These are phyloP conservation scores for Endothia cerciana DNA, from an alignment of 2,329 filamentous ascomycete genomes.

Conservation along the genomic window DNA sequence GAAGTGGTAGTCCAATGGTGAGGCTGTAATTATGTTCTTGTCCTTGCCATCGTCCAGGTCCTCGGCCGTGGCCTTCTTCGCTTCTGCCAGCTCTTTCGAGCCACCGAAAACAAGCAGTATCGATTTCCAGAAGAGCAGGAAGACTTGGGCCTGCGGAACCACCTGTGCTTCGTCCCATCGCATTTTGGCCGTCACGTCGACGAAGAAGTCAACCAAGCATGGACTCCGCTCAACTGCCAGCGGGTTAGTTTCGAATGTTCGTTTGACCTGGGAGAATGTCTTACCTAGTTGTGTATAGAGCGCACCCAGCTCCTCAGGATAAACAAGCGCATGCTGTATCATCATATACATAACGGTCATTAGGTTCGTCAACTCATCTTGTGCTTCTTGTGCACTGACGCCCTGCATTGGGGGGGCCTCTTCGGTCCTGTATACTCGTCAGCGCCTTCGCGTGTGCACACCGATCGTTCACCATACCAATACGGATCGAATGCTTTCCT, in stretches of 20 bases:
- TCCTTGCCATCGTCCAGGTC: slow-evolving; percentile 61
- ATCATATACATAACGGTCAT: slow-evolving; percentile 66
- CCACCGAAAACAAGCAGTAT: slow-evolving; percentile 86
- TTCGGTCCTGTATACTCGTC: slow-evolving; percentile 46
- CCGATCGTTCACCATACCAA: slow-evolving; percentile 46
- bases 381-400: slow-evolving; percentile 52
- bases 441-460: neutral
- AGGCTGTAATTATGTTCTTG: slow-evolving; percentile 85
- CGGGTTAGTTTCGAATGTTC: slow-evolving; percentile 31
- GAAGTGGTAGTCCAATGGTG: slow-evolving; percentile 91
- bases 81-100: slow-evolving; percentile 69
- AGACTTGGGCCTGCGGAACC: slow-evolving; percentile 67
- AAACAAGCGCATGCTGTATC: slow-evolving; percentile 60
- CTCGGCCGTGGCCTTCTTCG: slow-evolving; percentile 74
- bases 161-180: slow-evolving; percentile 72
- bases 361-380: slow-evolving; percentile 64
- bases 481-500: slow-evolving; percentile 54
- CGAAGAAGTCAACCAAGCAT: slow-evolving; percentile 71
- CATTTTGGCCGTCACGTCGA: slow-evolving; percentile 68
- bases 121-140: slow-evolving; percentile 90
- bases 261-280: slow-evolving; percentile 33
- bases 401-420: slow-evolving; percentile 46
- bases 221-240: slow-evolving; percentile 62
- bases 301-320: slow-evolving; percentile 51
- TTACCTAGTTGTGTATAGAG: slow-evolving; percentile 56